A percentile compares a stretch with the other conserved stretches of the same genome.
These are phyloP conservation scores for Microdochium bolleyi DNA, from an alignment of 2,329 filamentous ascomycete genomes.

Conservation along the genomic window DNA sequence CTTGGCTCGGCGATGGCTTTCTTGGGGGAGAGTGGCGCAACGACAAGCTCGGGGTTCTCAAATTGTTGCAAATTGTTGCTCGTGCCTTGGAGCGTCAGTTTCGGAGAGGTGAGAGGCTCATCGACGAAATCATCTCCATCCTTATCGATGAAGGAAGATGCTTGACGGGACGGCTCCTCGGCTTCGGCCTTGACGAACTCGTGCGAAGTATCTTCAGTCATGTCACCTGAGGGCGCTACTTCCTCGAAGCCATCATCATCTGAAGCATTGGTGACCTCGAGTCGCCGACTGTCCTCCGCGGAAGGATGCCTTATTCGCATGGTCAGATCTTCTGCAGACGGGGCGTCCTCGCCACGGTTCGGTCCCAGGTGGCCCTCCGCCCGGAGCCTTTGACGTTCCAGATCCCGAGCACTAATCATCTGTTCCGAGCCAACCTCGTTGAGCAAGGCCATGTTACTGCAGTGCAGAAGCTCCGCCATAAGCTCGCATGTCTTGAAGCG, in stretches of 20 bases:
- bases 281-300: constrained; percentile 54
- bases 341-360: constrained; percentile 28
- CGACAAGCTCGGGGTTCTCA: constrained; percentile 48
- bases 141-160: constrained; percentile 41
- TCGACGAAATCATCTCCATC: constrained; percentile 72
- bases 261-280: constrained; percentile 73
- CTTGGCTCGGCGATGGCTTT: constrained; percentile 21
- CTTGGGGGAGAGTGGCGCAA: constrained; percentile 49
- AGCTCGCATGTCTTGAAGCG: constrained; percentile 98
- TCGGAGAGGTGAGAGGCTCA: constrained; percentile 64
- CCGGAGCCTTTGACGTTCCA: constrained; percentile 72
- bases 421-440: constrained; percentile 89
- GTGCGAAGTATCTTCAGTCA: constrained; percentile 65
- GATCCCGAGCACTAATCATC: constrained; percentile 71
- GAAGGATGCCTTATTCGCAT: constrained; percentile 45
- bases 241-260: constrained; percentile 95
- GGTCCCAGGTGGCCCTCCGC: constrained; percentile 65
- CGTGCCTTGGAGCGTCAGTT: constrained; percentile 53
- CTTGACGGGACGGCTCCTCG: constrained; percentile 32
- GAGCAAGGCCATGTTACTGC: constrained; percentile 95
- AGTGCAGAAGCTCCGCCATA: constrained; percentile 95
- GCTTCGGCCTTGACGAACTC: constrained; percentile 56
- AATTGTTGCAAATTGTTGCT: constrained; percentile 40
- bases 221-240: constrained; percentile 61
- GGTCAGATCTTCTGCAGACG: constrained; percentile 52